Base-by-base conservation (phyloP, 495 filamentous ascomycete genomes). In the Parathielavia appendiculata region DNA sequence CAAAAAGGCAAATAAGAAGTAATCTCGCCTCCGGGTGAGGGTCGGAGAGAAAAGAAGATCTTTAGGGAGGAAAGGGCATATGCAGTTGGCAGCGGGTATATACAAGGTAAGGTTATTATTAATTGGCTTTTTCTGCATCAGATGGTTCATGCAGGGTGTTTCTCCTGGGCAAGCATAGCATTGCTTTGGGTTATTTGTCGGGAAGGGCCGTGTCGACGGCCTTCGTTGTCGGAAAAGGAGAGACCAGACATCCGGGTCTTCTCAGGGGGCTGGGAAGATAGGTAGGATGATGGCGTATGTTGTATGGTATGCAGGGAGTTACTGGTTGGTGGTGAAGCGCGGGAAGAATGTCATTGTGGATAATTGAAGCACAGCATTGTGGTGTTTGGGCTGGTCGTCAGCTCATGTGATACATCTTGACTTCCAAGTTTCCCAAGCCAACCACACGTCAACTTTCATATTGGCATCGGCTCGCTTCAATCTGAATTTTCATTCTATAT, bases 1-100 rank as follows among this genome's bases (percentile, higher is more conserved):
- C 53, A 82, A 83, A 66, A 57, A 39, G 38, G 73, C 71, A 43
- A 79, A 78, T 55, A 72, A 69, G 57, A 76, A 75, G 66, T 46
- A 55, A 58, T 51, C 51, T 32, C 10, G 20, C 23, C 38, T 17
- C n/a, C 1, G 30, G 20, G 38, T 8, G 17, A 39, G 20, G 32
- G 35, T n/a, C n/a, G n/a, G n/a, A n/a, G n/a, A n/a, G n/a, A n/a
- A n/a, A n/a, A 2, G 34, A 13, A 4, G 34, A 38, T 16, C 20
- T 38, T 48, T 13, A 35, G 34, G 11, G n/a, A n/a, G 45, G 1
- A 13, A 30, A 43, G 36, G 34, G 22, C 16, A 16, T 45, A 45
- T 51, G 41, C 10, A 13, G 41, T 10, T 17, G 13, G 30, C 26
- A 47, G 43, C 41, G 55, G 55, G 55, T 59, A 58, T 43, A 58